Evolutionary conservation across 1,284 basidiomycete genomes (phyloP).

Genomic region (Rhodotorula sp.): DNA sequence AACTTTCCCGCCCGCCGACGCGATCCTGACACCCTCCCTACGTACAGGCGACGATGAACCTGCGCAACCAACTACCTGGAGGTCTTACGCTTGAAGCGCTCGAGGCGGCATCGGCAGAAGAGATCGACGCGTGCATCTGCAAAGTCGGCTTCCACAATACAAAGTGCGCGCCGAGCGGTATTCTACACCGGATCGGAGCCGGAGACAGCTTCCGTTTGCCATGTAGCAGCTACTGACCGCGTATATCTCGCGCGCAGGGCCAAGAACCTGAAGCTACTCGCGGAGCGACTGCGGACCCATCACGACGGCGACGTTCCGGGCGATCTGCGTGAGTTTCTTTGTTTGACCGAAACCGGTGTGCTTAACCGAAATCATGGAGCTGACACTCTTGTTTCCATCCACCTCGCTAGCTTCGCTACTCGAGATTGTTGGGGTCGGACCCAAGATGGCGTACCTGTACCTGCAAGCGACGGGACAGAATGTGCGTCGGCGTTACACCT

Average conservation of each 20-base stretch:
- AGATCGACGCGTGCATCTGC: conserved; percentile 55
- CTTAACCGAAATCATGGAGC: background rate
- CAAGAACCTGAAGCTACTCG: conserved; percentile 29
- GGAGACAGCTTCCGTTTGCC: too few relatives aligned
- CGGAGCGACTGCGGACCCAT: conserved; percentile 13
- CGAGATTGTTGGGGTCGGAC: conserved; percentile 79
- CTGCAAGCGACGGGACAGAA: conserved; percentile 60
- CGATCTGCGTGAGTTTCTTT: conserved; percentile 12
- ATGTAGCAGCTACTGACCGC: too few relatives aligned
- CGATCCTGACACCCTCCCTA: background rate
- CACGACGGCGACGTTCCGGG: conserved; percentile 68
- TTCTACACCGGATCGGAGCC: too few relatives aligned
- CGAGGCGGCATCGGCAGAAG: conserved; percentile 61
- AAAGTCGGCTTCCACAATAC: conserved; percentile 53
- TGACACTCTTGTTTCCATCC: background rate
- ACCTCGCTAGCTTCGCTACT: conserved; percentile 54
- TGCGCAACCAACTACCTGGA: conserved; percentile 71
- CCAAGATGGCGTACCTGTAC: conserved; percentile 78
- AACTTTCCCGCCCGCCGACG: background rate
- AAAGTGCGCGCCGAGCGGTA: conserved; percentile 38
- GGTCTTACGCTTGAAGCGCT: conserved; percentile 73
- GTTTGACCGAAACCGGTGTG: too few relatives aligned
- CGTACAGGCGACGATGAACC: conserved; percentile 67
- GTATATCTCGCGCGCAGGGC: conserved; percentile 27
- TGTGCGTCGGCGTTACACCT: conserved; percentile 45